A percentile compares a stretch with the other conserved stretches of the same genome.
phyloP scores from a whole-genome alignment of 2,329 filamentous ascomycete species.

The Colletotrichum sansevieriae region DNA sequence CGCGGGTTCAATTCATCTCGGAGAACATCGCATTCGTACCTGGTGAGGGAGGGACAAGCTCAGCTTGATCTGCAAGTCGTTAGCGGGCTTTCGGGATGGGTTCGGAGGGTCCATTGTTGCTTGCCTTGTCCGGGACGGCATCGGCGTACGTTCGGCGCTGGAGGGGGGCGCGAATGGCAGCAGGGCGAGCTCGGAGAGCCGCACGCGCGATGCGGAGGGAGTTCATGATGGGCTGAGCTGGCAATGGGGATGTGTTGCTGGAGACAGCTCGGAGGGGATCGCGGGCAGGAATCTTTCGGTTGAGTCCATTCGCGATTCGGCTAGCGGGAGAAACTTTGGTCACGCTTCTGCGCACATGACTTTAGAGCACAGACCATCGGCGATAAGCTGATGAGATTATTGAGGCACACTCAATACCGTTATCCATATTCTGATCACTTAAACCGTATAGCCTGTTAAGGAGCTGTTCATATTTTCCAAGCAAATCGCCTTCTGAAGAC shows the following conservation, averaged over 20 bases:
- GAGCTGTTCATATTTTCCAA: too few species aligned
- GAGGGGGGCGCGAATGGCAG: slow-evolving; percentile 79
- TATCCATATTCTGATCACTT: not conserved
- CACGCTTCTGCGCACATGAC: slow-evolving; percentile 53
- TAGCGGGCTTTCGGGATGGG: slow-evolving; percentile 45
- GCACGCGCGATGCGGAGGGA: slow-evolving; percentile 91
- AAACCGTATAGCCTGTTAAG: not conserved
- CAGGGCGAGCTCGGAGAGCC: slow-evolving; percentile 86
- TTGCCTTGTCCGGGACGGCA: slow-evolving; percentile 84
- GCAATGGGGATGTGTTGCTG: slow-evolving; percentile 65
- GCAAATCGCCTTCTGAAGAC: too few species aligned
- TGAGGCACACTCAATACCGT: not conserved
- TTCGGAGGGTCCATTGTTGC: slow-evolving; percentile 46
- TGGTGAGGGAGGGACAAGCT: slow-evolving; percentile 97
- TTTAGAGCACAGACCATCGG: slow-evolving; percentile 14
- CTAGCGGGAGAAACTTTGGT: slow-evolving; percentile 50
- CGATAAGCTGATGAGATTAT: slow-evolving; percentile 16
- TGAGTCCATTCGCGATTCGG: slow-evolving; percentile 57
- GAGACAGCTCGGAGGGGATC: slow-evolving; percentile 57
- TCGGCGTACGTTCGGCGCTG: slow-evolving; percentile 94
- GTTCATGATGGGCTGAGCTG: slow-evolving; percentile 80
- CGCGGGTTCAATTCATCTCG: slow-evolving; percentile 15
- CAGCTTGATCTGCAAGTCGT: slow-evolving; percentile 83
- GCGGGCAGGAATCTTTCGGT: slow-evolving; percentile 62
- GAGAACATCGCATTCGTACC: slow-evolving; percentile 71